Evolutionary conservation across 202 grass and related monocot species (phyloP).

Genomic region (Dendrocalamus latiflorus): DNA sequence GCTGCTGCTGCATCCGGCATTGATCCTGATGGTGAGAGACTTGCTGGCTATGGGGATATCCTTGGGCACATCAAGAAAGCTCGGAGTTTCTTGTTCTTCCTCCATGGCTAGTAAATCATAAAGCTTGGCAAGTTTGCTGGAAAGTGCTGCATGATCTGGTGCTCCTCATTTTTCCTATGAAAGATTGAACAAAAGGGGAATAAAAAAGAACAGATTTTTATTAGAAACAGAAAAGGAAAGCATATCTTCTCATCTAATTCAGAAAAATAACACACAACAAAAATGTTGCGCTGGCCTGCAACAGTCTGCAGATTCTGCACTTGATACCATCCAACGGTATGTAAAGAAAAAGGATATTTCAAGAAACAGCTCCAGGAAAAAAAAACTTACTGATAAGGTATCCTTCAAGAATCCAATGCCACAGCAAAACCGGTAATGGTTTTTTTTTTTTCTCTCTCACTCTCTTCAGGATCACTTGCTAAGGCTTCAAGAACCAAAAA

Average conservation of each 20-base stretch:
- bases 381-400: slow-evolving; percentile 13
- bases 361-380: neutral
- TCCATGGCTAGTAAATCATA: slow-evolving; percentile 62
- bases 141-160: slow-evolving; percentile 28
- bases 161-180: slow-evolving; percentile 41
- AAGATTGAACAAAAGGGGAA: slow-evolving; percentile 20
- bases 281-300: neutral
- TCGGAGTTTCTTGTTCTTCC: slow-evolving; percentile 34
- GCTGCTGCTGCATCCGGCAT: slow-evolving; percentile 38
- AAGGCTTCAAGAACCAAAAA: slow-evolving; percentile 30
- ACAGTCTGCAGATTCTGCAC: neutral
- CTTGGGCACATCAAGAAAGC: slow-evolving; percentile 57
- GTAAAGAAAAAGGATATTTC: neutral
- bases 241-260: slow-evolving; percentile 30
- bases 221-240: neutral
- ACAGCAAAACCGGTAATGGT: neutral
- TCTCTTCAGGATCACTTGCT: neutral
- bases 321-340: slow-evolving; percentile 12
- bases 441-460: no score
- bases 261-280: neutral
- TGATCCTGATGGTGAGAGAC: slow-evolving; percentile 74
- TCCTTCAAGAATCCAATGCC: slow-evolving; percentile 37
- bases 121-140: slow-evolving; percentile 8
- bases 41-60: slow-evolving; percentile 48
- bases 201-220: neutral